Base-by-base conservation (phyloP, 2,329 filamentous ascomycete genomes). In the Xylaria sp. region DNA sequence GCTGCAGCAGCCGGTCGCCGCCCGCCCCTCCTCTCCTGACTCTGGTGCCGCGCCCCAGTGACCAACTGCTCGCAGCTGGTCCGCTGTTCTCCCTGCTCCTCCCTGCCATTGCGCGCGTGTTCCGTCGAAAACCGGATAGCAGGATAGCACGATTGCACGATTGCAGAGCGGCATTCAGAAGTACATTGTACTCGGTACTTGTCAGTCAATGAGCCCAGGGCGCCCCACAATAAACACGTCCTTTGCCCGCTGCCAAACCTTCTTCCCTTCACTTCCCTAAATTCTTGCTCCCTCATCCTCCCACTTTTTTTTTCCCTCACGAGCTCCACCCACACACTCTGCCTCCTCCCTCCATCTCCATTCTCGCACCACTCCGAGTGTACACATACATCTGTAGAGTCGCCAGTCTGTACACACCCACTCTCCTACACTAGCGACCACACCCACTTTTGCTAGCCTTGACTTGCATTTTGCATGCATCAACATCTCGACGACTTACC, bases 381-480 rank as follows among this genome's bases (percentile, higher is more conserved):
- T 42, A 39, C 38, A 25, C 17, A 38, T 15, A n/a, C n/a, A n/a
- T 27, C 36, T 33, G 50, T 36, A 13, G 3, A n/a, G 13, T 10
- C 31, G 15, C 29, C 36, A 36, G 47, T 31, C 69, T 66, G 66
- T 66, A 68, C 70, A 66, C 69, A 64, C 63, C 64, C 60, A 64
- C 65, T 59, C 55, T 42, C 33, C 22, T 2, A 27, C 53, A 39
- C 36, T 49, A 69, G 50, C 47, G 36, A 42, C 59, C 38, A 61
- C 71, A 71, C 70, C 73, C 67, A 69, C 67, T 73, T 73, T 72
- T 68, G 39, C 56, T 71, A 63, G 71, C 61, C 70, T 73, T 75
- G 71, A 75, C 74, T 76, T 75, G 74, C 74, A 75, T 69, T 72
- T 71, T 73, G 72, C 73, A 73, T 76, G 74, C 74, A 75, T 72